Evolutionary conservation across 306 rosid species (phyloP), one percentile per base, ranked within the genome.

Genomic region (Myrica gale): DNA sequence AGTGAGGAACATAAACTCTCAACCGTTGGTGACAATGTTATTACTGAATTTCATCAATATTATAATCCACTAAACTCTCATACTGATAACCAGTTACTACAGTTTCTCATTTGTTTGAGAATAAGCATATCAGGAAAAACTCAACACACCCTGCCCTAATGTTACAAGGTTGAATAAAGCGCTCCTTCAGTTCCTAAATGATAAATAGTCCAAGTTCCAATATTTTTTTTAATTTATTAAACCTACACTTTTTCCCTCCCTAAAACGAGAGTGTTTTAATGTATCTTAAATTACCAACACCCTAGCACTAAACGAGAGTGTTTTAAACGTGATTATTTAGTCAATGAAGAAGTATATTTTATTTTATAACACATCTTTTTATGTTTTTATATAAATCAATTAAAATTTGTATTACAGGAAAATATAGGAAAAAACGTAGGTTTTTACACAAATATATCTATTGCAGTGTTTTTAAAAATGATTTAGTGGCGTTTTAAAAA

Each of bases 11-110:
- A 26, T 1, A 26, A 26, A 26, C 32, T 26, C 32, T 26, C 32
- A 26, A 26, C 96, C 88, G 89, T 76, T 46, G 69, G 13, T 55
- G 74, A 20, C 84, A 74, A 63, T 43, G 72, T 63, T 47, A 80
- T 21, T 60, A 55, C 32, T 73, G 61, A 69, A 32, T 76, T 52
- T 68, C 75, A 76, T 10, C 32, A 83, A 68, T 71, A 75, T 53
- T 11, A 71, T 43, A 12, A 23, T 45, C 51, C 65, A 57, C 39
- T 26, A 26, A 26, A 17, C 71, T 51, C 45, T 56, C 16, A 11
- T n/a, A 44, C 61, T 15, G 3, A 7, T 12, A 32, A 17, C 39
- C 11, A 21, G 1, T 15, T 41, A 67, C 62, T 8, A 0, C 32
- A 21, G 7, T 65, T 66, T 44, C 45, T 32, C 53, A 54, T 9